phyloP scores from a whole-genome alignment of 352 stramenopile species.

The Globisporangium perplexum region DNA sequence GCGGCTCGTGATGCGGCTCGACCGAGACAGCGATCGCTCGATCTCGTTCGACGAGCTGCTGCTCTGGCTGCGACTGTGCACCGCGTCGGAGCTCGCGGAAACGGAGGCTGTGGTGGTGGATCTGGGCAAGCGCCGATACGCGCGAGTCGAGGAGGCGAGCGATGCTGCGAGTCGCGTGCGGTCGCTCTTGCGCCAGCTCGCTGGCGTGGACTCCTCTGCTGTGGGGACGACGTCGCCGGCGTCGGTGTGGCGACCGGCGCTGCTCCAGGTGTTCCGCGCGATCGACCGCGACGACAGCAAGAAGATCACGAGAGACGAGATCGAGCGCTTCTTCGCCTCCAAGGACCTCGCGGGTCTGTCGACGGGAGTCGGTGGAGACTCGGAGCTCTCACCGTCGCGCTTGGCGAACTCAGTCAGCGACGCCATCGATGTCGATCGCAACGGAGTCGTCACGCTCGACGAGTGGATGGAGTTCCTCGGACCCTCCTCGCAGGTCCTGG shows the following conservation, averaged over 20 bases:
- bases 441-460: slow-evolving; percentile 46
- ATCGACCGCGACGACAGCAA: slow-evolving; percentile 47
- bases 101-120: background rate
- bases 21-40: slow-evolving; percentile 40
- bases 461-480: slow-evolving; percentile 43
- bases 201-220: background rate
- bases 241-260: background rate
- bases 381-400: background rate
- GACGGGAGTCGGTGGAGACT: background rate
- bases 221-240: background rate
- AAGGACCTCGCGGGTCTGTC: slow-evolving; percentile 13
- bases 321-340: slow-evolving; percentile 33
- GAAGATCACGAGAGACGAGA: slow-evolving; percentile 48
- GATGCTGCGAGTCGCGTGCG: slow-evolving; percentile 15
- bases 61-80: slow-evolving; percentile 41
- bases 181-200: slow-evolving; percentile 17
- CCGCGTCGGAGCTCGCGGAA: background rate
- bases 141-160: background rate
- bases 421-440: slow-evolving; percentile 44
- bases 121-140: background rate
- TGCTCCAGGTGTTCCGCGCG: slow-evolving; percentile 32
- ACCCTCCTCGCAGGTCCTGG: slow-evolving; percentile 1
- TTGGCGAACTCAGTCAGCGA: slow-evolving; percentile 29
- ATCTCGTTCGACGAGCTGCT: slow-evolving; percentile 73
- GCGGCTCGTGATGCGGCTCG: slow-evolving; percentile 43